Evolutionary conservation across 2,329 filamentous ascomycete genomes (phyloP), one percentile per base, ranked within the genome.

Genomic region (Verruconis gallopava): DNA sequence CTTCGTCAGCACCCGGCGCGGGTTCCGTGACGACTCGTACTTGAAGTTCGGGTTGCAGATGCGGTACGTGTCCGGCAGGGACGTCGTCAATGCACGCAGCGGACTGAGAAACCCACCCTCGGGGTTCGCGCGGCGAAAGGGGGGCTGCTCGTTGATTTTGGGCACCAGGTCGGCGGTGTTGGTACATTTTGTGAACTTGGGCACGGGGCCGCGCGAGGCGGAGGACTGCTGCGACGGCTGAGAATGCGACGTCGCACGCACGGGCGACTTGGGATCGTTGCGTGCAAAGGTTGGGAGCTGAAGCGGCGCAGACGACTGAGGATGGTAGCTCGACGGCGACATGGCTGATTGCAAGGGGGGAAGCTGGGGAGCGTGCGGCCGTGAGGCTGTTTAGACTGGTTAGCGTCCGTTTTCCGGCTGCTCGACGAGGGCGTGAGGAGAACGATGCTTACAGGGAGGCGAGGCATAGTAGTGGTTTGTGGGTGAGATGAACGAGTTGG

Each of bases 1-100:
- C 63, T 98, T 98, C 13, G 91, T 98, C 50, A 98, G 72, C 38
- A 98, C 91, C 60, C 91, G 77, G 47, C 91, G 82, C 30, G 91
- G 91, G 57, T 98, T 98, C 50, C 91, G 77, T 42, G 91, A 95
- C 13, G 91, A 95, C 60, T 98, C 91, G 65, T 98, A 98, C 67
- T 98, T 95, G 72, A 98, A 98, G 54, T 75, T 79, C 3, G 88
- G 88, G 59, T 98, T 98, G 69, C 91, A 98, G 60, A 98, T 96
- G 53, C 91, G 82, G 66, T 98, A 98, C 2, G 91, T 96, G 4
- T 88, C 81, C 13, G 91, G 89, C 15, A 98, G 71, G 54, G 96
- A 88, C 32, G 83, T 81, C 1, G 91, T 98, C 47, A 98, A 72
- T 37, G 91, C 89, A 80, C 96, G 89, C 38, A 98, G 72, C 38